Evolutionary conservation across 139 green algal species (phyloP).

Genomic region (Spirogloea muscicola): DNA sequence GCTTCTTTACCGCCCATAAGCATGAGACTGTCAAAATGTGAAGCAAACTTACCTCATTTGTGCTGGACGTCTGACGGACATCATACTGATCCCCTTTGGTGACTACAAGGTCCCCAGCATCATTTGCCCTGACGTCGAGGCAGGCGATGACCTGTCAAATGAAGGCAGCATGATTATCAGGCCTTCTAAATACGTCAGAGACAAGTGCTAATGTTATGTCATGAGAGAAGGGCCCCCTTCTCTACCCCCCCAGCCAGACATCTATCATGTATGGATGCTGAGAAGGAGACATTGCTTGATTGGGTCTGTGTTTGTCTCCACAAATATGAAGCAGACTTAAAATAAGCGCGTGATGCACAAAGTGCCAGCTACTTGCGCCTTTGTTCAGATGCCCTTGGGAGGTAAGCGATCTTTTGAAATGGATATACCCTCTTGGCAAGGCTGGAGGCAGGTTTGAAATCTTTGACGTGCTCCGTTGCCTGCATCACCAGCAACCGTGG

Average conservation of each 20-base stretch:
- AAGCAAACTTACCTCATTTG: conserved; percentile 9
- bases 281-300: too few relatives aligned
- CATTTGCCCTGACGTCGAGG: conserved; percentile 93
- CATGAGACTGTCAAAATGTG: neutral
- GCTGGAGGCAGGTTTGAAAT: neutral
- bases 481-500: too few relatives aligned
- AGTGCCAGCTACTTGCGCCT: too few relatives aligned
- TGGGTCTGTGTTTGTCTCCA: too few relatives aligned
- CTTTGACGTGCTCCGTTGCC: too few relatives aligned
- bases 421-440: conserved; percentile 90
- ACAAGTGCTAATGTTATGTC: neutral
- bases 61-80: conserved; percentile 74
- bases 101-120: conserved; percentile 84
- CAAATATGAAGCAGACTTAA: too few relatives aligned
- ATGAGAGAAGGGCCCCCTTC: neutral
- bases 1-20: too few relatives aligned
- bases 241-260: neutral
- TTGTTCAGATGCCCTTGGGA: too few relatives aligned
- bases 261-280: neutral
- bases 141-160: conserved; percentile 74
- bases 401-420: too few relatives aligned
- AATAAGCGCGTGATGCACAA: too few relatives aligned
- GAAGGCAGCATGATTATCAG: too few relatives aligned
- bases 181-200: neutral
- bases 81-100: conserved; percentile 91